Evolutionary conservation across 2,329 filamentous ascomycete genomes (phyloP).

Genomic region (Orbilia brochopaga): DNA sequence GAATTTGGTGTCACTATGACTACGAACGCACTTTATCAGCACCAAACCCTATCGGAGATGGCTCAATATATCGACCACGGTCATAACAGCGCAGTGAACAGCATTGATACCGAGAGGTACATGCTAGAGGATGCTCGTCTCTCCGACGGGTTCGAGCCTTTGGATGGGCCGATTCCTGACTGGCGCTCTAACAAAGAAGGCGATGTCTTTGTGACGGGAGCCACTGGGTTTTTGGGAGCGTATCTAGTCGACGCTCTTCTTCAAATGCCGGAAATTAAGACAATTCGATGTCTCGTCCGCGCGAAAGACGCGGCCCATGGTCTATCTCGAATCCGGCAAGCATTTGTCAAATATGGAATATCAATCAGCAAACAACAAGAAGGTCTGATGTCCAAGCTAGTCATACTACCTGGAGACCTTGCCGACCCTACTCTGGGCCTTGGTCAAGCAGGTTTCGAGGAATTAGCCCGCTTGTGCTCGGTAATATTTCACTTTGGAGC

Average conservation of each 20-base stretch:
- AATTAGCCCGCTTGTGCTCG: not conserved
- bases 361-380: not conserved
- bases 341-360: slow-evolving; percentile 10
- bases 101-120: not conserved
- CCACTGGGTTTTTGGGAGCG: slow-evolving; percentile 15
- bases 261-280: slow-evolving; percentile 18
- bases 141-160: slow-evolving; percentile 4
- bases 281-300: slow-evolving; percentile 11
- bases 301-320: slow-evolving; percentile 10
- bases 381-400: not conserved
- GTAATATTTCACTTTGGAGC: slow-evolving; percentile 21
- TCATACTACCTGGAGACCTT: slow-evolving; percentile 18
- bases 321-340: slow-evolving; percentile 8
- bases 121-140: slow-evolving; percentile 6
- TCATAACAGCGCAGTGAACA: not conserved
- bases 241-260: slow-evolving; percentile 15
- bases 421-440: slow-evolving; percentile 8
- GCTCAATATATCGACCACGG: slow-evolving; percentile 6
- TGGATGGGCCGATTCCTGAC: slow-evolving; percentile 13
- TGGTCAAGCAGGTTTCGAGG: not conserved
- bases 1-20: slow-evolving; percentile 9
- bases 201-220: slow-evolving; percentile 13
- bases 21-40: slow-evolving; percentile 7
- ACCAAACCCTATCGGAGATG: slow-evolving; percentile 12
- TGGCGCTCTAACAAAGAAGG: slow-evolving; percentile 16